A percentile compares a stretch with the other conserved stretches of the same genome.
These are phyloP conservation scores for Cyclotella sp. DNA, from an alignment of 108 stramenopile species.

Conservation along the genomic window DNA sequence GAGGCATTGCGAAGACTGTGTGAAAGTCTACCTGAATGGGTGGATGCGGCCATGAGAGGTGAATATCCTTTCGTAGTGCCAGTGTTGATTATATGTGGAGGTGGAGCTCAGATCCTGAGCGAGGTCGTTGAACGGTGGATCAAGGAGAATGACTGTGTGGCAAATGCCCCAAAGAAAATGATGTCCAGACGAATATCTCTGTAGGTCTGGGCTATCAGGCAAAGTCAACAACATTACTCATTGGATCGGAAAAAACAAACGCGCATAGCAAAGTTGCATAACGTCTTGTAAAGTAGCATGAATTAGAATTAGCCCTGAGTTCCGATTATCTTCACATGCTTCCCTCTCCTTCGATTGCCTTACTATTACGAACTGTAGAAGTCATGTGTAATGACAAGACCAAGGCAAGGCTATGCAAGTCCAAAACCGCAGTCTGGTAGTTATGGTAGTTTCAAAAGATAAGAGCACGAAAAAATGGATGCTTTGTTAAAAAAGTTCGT, in stretches of 20 bases:
- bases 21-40: constrained; percentile 37
- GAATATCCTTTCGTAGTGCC: constrained; percentile 43
- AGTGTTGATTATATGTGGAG: constrained; percentile 43
- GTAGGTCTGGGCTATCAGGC: background rate
- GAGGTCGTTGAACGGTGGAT: constrained; percentile 47
- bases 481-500: no score
- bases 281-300: no score
- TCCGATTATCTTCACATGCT: no score
- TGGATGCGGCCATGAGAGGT: constrained; percentile 37
- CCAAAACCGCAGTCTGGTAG: no score
- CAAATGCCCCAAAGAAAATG: constrained; percentile 46
- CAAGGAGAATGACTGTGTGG: constrained; percentile 33
- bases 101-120: constrained; percentile 43
- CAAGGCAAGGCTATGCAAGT: no score
- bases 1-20: constrained; percentile 33
- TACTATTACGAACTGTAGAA: no score
- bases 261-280: no score
- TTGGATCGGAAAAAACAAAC: background rate
- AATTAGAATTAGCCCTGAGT: no score
- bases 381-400: no score
- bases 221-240: background rate
- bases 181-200: constrained; percentile 21
- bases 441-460: no score
- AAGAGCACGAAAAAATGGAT: no score
- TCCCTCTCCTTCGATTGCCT: no score